Evolutionary conservation across 768 basidiomycete species (phyloP).

Genomic region (Paxillus ammoniavirescens): DNA sequence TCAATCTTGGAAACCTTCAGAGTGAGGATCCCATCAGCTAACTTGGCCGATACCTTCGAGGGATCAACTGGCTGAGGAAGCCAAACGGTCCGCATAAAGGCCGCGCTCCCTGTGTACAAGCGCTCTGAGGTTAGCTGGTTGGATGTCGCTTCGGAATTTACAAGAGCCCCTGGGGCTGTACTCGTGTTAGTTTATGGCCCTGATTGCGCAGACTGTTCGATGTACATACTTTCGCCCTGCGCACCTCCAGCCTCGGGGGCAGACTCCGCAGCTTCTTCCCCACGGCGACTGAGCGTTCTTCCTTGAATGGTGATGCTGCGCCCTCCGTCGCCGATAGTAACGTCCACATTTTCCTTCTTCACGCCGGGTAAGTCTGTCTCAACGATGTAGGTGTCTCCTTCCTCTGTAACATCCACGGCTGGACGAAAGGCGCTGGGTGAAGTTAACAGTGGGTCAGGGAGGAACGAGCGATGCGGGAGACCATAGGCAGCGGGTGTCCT

Average conservation of each 20-base stretch:
- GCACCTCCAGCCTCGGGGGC: conserved; percentile 10
- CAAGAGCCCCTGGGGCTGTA: conserved; percentile 14
- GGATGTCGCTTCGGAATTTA: conserved; percentile 22
- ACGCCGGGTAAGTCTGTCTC: conserved; percentile 81
- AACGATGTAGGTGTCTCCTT: conserved; percentile 60
- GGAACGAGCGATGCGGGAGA: conserved; percentile 35
- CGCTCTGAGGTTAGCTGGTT: conserved; percentile 61
- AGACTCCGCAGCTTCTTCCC: conserved; percentile 19
- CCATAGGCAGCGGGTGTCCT: conserved; percentile 29
- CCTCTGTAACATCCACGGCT: conserved; percentile 67
- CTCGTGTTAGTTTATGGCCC: background rate
- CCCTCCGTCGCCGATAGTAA: conserved; percentile 69
- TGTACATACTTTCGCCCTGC: conserved; percentile 29
- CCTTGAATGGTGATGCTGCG: conserved; percentile 74
- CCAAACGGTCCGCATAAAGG: conserved; percentile 71
- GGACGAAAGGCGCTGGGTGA: conserved; percentile 40
- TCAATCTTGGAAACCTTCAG: conserved; percentile 59
- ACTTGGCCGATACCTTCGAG: conserved; percentile 56
- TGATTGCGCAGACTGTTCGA: background rate
- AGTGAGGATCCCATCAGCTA: conserved; percentile 69
- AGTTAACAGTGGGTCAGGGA: conserved; percentile 52
- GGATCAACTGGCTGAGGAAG: conserved; percentile 63
- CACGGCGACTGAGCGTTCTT: conserved; percentile 37
- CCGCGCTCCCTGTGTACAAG: conserved; percentile 49
- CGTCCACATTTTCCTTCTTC: conserved; percentile 71